Evolutionary conservation across 352 stramenopile species (phyloP), one percentile per base, ranked within the genome.

Genomic region (Globisporangium parvum): DNA sequence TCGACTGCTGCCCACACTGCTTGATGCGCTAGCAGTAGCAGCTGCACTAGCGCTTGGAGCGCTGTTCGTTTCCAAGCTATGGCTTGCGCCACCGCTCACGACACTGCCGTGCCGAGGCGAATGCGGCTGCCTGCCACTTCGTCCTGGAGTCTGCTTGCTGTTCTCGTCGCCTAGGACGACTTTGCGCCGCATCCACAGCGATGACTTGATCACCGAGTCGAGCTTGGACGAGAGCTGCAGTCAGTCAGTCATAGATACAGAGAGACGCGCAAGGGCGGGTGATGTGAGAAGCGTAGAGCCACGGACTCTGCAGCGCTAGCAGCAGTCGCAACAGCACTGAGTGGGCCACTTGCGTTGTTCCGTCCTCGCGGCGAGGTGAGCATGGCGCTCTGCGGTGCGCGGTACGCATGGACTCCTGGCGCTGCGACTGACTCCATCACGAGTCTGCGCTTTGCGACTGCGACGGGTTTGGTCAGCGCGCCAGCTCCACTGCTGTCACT

Each of bases 181-280:
- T 26, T 79, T 82, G 31, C 79, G 75, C 6, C 79, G 73, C 63
- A 74, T 72, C 66, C 69, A 82, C 46, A 64, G 60, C n/a, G 79
- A 82, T 6, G 63, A 75, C 40, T 78, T 78, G 31, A 80, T 55
- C 48, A 89, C 68, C 12, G 71, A 65, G 46, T 89, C 79, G 3
- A 89, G 70, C 45, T 87, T 87, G 5, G 72, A 72, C 2, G 70
- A 75, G 18, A 89, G 58, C 65, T 83, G 64, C 31, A 37, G 2
- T n/a, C 28, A 48, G n/a, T 10, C 10, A 53, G 15, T 47, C 12
- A 46, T 17, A 39, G 8, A 40, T 3, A 49, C 12, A 57, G 23
- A 15, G 23, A 31, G 26, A 31, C 9, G 11, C 31, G 11, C 31
- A 37, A 12, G 11, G 6, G 31, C 31, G 31, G 11, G 6, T 37